Conservation (phyloP, 495 filamentous ascomycete species). For the Podospora tetraspora region DNA sequence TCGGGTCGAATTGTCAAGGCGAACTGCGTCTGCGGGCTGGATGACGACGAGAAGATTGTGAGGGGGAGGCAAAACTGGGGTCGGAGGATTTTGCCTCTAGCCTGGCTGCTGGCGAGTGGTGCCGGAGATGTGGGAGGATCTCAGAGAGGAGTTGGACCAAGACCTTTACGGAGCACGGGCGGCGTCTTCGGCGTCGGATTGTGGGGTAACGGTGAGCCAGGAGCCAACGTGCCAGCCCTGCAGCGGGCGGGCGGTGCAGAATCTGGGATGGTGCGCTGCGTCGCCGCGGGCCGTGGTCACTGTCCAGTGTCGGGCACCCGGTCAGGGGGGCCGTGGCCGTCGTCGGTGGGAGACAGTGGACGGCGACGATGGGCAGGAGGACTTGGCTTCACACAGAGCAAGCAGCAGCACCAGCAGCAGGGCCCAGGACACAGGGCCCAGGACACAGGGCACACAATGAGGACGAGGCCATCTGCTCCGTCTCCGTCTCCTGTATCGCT, state of each 20-base stretch:
- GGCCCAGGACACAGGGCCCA: background rate
- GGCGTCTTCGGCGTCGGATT: conserved; percentile 29
- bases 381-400: background rate
- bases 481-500: conserved; percentile 18
- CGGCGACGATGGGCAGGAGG: no score
- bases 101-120: conserved; percentile 11
- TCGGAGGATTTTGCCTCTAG: conserved; percentile 17
- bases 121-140: conserved; percentile 15
- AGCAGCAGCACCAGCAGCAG: background rate
- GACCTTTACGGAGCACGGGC: conserved; percentile 12
- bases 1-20: conserved; percentile 6
- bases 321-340: background rate
- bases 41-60: conserved; percentile 15
- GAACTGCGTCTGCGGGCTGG: background rate
- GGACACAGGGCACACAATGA: background rate
- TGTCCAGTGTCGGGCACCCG: background rate
- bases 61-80: conserved; percentile 23
- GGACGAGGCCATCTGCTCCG: conserved; percentile 6
- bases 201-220: conserved; percentile 25
- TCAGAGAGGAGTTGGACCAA: conserved; percentile 4
- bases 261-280: conserved; percentile 7
- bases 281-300: background rate
- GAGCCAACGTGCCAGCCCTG: background rate
- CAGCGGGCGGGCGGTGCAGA: conserved; percentile 12
- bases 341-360: background rate